Base-by-base conservation (phyloP, 1,284 basidiomycete species). In the Apiotrichum laibachii region DNA sequence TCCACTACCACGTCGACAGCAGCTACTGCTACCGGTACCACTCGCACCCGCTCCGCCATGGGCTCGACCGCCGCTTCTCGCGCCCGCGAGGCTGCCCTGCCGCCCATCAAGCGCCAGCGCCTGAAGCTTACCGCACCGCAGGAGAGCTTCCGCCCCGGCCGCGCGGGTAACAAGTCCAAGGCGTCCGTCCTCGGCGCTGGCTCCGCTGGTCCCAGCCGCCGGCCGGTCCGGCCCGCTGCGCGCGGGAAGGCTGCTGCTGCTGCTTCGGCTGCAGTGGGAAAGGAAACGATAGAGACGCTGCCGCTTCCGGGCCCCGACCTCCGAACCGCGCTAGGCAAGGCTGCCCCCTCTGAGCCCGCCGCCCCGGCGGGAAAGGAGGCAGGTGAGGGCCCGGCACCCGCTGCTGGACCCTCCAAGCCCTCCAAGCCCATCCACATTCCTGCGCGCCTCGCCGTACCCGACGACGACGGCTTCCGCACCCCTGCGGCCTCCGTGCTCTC, bases 111-210 rank as follows among this genome's bases (percentile, higher is more conserved):
- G 59, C 66, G 67, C 31, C 73, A 74, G 55, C 71, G 66, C 34
- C 62, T 76, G 22, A 64, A 63, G 40, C 64, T 68, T 21, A 76
- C 75, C 60, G 67, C 74, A 3, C 68, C 75, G 16, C 59, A 72
- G 26, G 74, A 75, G 31, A 68, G 63, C 44, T 77, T 77, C 65
- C 60, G 63, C 33, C 73, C 75, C 0, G 50, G 60, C 18, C 54
- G 58, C 16, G 35, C 26, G 9, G 35, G 35, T n/a, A 63, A 62
- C 55, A 53, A 47, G 33, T 50, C 56, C 40, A 63, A 63, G 51
- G 48, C 53, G 5, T 37, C 55, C 4, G 42, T 57, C 5, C 43
- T 63, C 7, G 61, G 61, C 2, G 13, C 46, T 4, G 48, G 34
- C 5, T 34, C 44, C 5, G 35, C 50, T 2, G 48, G 22, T 19